Evolutionary conservation across 805 yeast species (phyloP), one percentile per base, ranked within the genome.

Genomic region (Diddensiella caesifluorescens): DNA sequence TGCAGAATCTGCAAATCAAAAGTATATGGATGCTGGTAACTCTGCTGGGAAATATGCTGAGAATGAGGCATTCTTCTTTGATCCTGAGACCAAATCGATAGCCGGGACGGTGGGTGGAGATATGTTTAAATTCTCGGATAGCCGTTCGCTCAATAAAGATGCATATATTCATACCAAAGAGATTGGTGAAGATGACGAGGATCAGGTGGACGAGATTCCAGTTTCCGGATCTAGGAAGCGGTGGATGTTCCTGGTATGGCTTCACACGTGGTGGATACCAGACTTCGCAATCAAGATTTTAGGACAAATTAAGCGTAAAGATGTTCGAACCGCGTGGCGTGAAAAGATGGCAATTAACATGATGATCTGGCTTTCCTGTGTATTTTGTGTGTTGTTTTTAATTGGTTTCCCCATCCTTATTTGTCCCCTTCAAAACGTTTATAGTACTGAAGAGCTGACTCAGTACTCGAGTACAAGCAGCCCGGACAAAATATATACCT

Each of bases 311-410:
- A 52, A 56, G 2, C 49, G 65, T 30, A 56, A 56, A 30, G 65
- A 65, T 42, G 55, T 65, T 5, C 63, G 69, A 13, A 45, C 61
- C 6, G 71, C 71, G 1, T 67, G 71, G 71, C 51, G 70, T 16
- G 71, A 66, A 39, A 66, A 67, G 50, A 46, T 67, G 18, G 67
- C 71, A 5, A 67, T 67, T 51, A 67, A 67, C 38, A 12, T 67
- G 48, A 55, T 66, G 44, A 67, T 67, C 26, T 67, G 70, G 70
- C 50, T 63, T 7, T 44, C 63, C 30, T 67, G 71, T 41, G 56
- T 48, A 2, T 52, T 51, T 5, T 49, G 57, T 33, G 59, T 57
- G 42, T 48, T 61, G 15, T 56, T 63, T 30, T 47, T 62, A 28
- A 53, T 67, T 35, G 71, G 69, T 1, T 58, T 67, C 45, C 70